Conservation (phyloP, 2,329 filamentous ascomycete genomes). For the Teratosphaeria nubilosa region DNA sequence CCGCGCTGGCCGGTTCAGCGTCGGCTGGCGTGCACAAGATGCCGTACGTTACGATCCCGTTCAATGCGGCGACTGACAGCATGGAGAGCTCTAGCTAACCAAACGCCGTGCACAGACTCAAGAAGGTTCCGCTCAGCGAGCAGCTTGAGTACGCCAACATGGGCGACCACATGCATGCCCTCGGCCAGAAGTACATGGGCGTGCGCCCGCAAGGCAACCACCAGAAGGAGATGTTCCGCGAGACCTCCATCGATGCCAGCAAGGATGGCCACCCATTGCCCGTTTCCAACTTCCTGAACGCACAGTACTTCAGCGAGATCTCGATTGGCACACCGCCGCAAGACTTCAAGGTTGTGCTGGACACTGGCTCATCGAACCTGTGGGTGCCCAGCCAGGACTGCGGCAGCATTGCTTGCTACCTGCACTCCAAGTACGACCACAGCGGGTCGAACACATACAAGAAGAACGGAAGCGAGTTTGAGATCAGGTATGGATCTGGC, state of each 20-base stretch:
- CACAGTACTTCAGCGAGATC: conserved; percentile 98
- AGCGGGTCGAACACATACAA: conserved; percentile 81
- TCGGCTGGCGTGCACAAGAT: conserved; percentile 9
- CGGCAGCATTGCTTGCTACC: conserved; percentile 92
- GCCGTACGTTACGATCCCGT: conserved; percentile 1
- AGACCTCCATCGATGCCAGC: conserved; percentile 55
- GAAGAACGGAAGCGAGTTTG: conserved; percentile 84
- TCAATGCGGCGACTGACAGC: not conserved
- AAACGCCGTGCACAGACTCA: conserved; percentile 40
- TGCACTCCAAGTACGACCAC: conserved; percentile 94
- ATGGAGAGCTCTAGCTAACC: not conserved
- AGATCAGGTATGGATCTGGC: conserved; percentile 92
- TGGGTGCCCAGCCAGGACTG: conserved; percentile 93
- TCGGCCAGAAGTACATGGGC: conserved; percentile 96
- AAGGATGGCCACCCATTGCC: conserved; percentile 63
- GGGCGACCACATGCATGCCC: conserved; percentile 66
- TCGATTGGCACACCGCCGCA: conserved; percentile 84
- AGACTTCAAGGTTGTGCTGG: conserved; percentile 94
- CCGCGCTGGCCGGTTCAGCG: conserved; percentile 54
- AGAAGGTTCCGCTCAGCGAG: conserved; percentile 87
- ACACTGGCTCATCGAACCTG: conserved; percentile 97
- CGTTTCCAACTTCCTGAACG: conserved; percentile 95
- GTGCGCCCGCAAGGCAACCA: conserved; percentile 57
- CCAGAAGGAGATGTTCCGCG: conserved; percentile 68
- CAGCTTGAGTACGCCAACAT: conserved; percentile 79